phyloP scores from a whole-genome alignment of 495 filamentous ascomycete species.

The Aspergillus kassunensis region DNA sequence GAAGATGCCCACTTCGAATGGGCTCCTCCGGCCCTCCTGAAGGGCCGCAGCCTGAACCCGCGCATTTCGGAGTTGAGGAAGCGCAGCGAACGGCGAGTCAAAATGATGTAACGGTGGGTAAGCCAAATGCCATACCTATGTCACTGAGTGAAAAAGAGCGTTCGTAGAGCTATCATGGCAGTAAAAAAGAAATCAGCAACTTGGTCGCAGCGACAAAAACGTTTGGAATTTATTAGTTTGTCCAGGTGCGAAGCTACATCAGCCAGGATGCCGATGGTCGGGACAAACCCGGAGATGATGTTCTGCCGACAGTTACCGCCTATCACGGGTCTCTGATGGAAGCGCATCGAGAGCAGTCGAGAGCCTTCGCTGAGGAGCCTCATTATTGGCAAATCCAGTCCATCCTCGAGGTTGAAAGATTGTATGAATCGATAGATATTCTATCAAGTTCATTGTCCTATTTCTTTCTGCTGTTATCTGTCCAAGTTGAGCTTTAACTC shows the following conservation, averaged over 20 bases:
- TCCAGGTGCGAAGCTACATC: conserved; percentile 16
- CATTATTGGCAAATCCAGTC: not conserved
- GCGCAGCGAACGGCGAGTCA: conserved; percentile 23
- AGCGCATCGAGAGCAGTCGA: conserved; percentile 39
- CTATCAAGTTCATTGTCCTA: not conserved
- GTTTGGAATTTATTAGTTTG: conserved; percentile 1
- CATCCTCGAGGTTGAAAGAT: not conserved
- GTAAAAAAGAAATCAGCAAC: not conserved
- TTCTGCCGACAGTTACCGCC: conserved; percentile 36
- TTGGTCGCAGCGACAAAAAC: not conserved
- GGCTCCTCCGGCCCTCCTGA: conserved; percentile 35
- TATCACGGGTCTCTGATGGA: conserved; percentile 22
- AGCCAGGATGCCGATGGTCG: conserved; percentile 13
- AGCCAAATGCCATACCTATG: conserved; percentile 39
- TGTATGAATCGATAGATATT: not conserved
- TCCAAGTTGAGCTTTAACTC: not conserved
- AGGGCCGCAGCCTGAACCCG: conserved; percentile 36
- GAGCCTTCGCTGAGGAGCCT: conserved; percentile 27
- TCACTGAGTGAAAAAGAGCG: conserved; percentile 13
- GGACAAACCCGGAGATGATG: conserved; percentile 18
- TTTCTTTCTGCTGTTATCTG: not conserved
- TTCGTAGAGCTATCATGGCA: conserved; percentile 13
- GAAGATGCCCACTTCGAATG: conserved; percentile 24
- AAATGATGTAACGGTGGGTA: conserved; percentile 22
- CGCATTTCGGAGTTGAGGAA: conserved; percentile 34